phyloP scores from a whole-genome alignment of 768 basidiomycete genomes.

The Galerina marginata region DNA sequence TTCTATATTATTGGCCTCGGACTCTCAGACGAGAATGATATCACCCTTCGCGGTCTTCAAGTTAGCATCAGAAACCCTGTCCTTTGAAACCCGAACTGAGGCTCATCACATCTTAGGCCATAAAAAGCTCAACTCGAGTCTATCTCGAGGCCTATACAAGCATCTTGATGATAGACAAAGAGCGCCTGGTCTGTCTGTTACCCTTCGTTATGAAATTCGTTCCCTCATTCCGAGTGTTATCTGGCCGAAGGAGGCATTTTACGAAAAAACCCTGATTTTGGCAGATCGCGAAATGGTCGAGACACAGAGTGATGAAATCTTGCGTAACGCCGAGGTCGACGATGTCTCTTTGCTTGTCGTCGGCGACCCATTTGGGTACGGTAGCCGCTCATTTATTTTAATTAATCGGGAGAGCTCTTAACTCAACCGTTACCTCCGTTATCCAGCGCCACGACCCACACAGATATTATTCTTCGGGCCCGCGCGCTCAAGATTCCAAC shows the following conservation, averaged over 20 bases:
- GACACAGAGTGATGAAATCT: constrained; percentile 88
- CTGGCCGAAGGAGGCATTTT: constrained; percentile 82
- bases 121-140: constrained; percentile 78
- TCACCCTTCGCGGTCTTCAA: constrained; percentile 90
- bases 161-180: constrained; percentile 91
- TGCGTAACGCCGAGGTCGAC: constrained; percentile 75
- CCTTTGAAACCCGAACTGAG: constrained; percentile 12
- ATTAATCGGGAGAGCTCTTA: background rate
- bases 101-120: constrained; percentile 51
- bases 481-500: constrained; percentile 78
- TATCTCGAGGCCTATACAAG: constrained; percentile 98
- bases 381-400: background rate
- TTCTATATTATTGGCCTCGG: constrained; percentile 95
- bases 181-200: constrained; percentile 71
- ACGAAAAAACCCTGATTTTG: constrained; percentile 81
- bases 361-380: constrained; percentile 94
- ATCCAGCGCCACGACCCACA: constrained; percentile 91
- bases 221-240: constrained; percentile 13
- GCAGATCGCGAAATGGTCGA: constrained; percentile 99
- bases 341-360: constrained; percentile 93
- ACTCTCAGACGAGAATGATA: constrained; percentile 93
- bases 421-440: background rate
- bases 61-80: constrained; percentile 39
- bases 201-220: background rate
- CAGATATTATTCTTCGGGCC: constrained; percentile 93